A percentile compares a stretch with the other conserved stretches of the same genome.
Evolutionary conservation across 2,329 filamentous ascomycete genomes (phyloP).

Genomic region (Nothophaeocryptopus gaeumannii): DNA sequence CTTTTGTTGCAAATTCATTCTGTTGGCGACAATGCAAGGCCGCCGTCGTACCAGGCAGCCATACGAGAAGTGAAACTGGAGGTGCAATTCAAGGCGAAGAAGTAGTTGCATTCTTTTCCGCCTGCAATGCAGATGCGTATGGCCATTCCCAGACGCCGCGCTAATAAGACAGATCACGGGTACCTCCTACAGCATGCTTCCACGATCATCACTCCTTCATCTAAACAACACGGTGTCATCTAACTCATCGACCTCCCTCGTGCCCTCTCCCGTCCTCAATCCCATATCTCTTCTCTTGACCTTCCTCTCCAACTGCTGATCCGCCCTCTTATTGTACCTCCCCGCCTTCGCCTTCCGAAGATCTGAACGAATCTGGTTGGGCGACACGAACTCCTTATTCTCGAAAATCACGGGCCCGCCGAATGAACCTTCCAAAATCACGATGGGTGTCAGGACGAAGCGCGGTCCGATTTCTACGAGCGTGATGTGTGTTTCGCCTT

Average conservation of each 20-base stretch:
- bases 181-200: neutral
- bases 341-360: conserved; percentile 72
- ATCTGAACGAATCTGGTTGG: conserved; percentile 85
- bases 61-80: too few relatives aligned
- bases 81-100: too few relatives aligned
- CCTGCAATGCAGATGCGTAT: too few relatives aligned
- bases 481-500: conserved; percentile 68
- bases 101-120: too few relatives aligned
- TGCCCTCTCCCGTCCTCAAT: conserved; percentile 64
- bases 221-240: conserved; percentile 76
- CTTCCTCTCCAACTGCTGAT: conserved; percentile 68
- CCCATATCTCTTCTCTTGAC: conserved; percentile 76
- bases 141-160: neutral
- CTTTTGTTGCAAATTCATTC: too few relatives aligned
- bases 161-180: neutral
- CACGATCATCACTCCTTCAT: conserved; percentile 40
- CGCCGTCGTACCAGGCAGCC: too few relatives aligned
- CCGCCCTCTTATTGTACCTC: conserved; percentile 72
- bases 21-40: too few relatives aligned
- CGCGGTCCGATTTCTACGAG: conserved; percentile 92
- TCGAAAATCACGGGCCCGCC: conserved; percentile 96
- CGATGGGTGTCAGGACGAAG: conserved; percentile 88
- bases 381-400: conserved; percentile 95
- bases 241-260: conserved; percentile 64
- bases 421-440: conserved; percentile 92